Percentiles rank a stretch among this genome's conserved stretches.
Conservation (phyloP, 768 basidiomycete species). For the Tremella yokohamensis region DNA sequence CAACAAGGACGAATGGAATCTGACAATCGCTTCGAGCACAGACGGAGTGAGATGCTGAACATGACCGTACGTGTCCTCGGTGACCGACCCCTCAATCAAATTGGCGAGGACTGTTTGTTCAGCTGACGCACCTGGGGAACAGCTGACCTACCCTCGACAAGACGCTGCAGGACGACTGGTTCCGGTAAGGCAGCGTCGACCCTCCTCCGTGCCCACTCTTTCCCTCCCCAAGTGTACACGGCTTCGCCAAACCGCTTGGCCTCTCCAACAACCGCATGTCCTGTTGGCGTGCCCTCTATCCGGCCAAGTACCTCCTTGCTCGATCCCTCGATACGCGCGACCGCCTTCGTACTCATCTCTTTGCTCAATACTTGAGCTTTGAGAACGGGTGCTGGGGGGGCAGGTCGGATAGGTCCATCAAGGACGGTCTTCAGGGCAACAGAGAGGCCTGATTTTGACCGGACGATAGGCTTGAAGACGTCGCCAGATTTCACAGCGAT, state of each 20-base stretch:
- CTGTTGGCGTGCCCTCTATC: constrained; percentile 25
- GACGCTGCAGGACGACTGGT: constrained; percentile 12
- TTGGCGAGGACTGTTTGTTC: constrained; percentile 33
- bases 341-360: constrained; percentile 15
- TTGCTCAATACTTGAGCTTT: constrained; percentile 17
- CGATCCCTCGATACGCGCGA: constrained; percentile 17
- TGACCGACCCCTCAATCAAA: constrained; percentile 36
- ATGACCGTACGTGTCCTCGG: constrained; percentile 48
- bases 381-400: constrained; percentile 20
- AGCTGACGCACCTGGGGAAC: background rate
- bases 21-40: constrained; percentile 40
- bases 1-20: constrained; percentile 29
- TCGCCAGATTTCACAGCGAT: constrained; percentile 38
- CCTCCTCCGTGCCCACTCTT: constrained; percentile 31
- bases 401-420: constrained; percentile 28
- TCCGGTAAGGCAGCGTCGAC: constrained; percentile 12
- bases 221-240: constrained; percentile 28
- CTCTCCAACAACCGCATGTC: constrained; percentile 18
- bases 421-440: constrained; percentile 17
- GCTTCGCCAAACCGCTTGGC: constrained; percentile 18
- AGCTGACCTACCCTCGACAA: constrained; percentile 32
- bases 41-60: constrained; percentile 44
- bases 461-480: constrained; percentile 33
- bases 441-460: constrained; percentile 19
- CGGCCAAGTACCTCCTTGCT: constrained; percentile 23